phyloP scores from a whole-genome alignment of 1,139 yeast genomes.

The Chernovozyma sophiae-reginae region DNA sequence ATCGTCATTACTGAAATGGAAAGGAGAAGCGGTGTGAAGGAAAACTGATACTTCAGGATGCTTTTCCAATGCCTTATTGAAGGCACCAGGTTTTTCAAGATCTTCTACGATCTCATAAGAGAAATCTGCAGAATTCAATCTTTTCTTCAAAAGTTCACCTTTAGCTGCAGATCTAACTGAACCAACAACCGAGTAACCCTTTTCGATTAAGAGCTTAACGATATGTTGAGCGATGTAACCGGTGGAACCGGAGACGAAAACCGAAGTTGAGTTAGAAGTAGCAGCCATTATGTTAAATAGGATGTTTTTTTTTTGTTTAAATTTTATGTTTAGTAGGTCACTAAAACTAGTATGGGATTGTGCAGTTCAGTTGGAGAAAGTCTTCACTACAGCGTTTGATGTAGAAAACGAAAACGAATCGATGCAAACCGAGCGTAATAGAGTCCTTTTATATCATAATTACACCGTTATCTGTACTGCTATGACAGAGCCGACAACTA shows the following conservation, averaged over 20 bases:
- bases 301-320: no score
- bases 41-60: slow-evolving; percentile 21
- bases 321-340: no score
- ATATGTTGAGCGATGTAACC: slow-evolving; percentile 21
- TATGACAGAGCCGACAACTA: no score
- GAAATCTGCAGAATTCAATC: slow-evolving; percentile 12
- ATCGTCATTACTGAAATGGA: slow-evolving; percentile 22
- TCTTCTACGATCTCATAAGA: slow-evolving; percentile 17
- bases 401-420: no score
- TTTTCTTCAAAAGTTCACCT: slow-evolving; percentile 16
- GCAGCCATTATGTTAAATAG: no score
- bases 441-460: no score
- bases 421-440: no score
- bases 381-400: no score
- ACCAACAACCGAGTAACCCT: slow-evolving; percentile 21
- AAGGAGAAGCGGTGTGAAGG: slow-evolving; percentile 34
- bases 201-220: slow-evolving; percentile 12
- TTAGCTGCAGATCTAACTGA: slow-evolving; percentile 21
- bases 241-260: slow-evolving; percentile 17
- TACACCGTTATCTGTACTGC: no score
- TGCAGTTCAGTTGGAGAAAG: no score
- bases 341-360: no score
- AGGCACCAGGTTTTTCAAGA: slow-evolving; percentile 14
- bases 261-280: no score
- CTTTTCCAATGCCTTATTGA: slow-evolving; percentile 17